Percentiles rank a stretch among this genome's conserved stretches.
phyloP scores from a whole-genome alignment of 768 basidiomycete genomes.

The Amanita phalloides region DNA sequence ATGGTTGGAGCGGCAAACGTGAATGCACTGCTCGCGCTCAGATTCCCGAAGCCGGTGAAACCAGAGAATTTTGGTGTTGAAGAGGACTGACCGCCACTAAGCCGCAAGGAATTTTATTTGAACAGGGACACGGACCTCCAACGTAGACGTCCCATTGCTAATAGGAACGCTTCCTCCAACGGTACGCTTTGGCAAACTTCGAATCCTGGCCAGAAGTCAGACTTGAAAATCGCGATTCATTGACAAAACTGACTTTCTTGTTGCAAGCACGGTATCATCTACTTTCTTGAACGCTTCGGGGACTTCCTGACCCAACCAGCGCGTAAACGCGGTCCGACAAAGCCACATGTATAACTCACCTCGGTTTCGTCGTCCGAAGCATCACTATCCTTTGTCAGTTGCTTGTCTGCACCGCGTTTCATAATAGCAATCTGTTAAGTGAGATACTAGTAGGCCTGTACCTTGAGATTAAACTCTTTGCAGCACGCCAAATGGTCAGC shows the following conservation, averaged over 20 bases:
- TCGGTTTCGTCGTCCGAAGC: constrained; percentile 6
- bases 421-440: constrained; percentile 19
- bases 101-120: constrained; percentile 2
- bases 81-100: constrained; percentile 10
- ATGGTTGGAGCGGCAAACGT: constrained; percentile 24
- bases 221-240: neutral
- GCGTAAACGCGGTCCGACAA: constrained; percentile 2
- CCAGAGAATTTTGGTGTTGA: constrained; percentile 35
- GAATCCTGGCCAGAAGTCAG: constrained; percentile 38
- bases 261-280: constrained; percentile 41
- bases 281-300: constrained; percentile 33
- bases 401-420: constrained; percentile 70
- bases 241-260: constrained; percentile 40
- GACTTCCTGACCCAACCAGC: neutral
- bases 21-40: constrained; percentile 23
- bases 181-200: constrained; percentile 46
- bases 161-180: constrained; percentile 13
- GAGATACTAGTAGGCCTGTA: neutral
- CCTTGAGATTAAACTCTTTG: neutral
- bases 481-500: neutral
- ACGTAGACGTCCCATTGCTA: constrained; percentile 11
- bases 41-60: constrained; percentile 42
- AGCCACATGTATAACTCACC: neutral
- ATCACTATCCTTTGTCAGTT: constrained; percentile 50
- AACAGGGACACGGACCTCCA: constrained; percentile 10